phyloP scores from a whole-genome alignment of 176 grass and related monocot species.

The Carex littledalei region DNA sequence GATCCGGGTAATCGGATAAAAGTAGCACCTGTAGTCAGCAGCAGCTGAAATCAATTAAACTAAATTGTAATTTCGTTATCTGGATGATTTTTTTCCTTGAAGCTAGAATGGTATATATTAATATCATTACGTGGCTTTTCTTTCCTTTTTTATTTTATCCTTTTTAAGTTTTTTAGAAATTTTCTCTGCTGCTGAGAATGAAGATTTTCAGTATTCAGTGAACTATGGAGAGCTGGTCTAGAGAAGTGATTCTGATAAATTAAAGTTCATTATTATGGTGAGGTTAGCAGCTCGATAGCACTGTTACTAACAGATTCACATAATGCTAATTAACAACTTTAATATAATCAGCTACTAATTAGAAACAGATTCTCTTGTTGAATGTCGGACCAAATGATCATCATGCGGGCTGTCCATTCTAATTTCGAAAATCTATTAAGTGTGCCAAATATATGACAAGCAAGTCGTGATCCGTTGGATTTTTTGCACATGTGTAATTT shows the following conservation, averaged over 20 bases:
- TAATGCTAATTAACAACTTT: not conserved
- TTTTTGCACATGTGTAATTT: no score
- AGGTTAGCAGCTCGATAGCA: not conserved
- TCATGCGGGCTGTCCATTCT: no score
- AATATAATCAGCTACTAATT: no score
- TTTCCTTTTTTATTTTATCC: not conserved
- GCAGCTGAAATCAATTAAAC: not conserved
- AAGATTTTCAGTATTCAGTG: not conserved
- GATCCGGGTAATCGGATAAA: no score
- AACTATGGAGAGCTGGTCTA: not conserved
- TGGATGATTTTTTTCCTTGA: not conserved
- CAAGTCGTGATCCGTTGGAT: no score
- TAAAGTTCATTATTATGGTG: not conserved
- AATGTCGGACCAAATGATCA: no score
- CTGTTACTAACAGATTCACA: not conserved
- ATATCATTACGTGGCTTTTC: not conserved
- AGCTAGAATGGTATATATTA: not conserved
- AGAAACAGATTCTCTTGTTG: no score
- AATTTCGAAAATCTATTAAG: no score
- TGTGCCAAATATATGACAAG: no score
- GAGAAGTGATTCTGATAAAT: not conserved
- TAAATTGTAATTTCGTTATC: not conserved
- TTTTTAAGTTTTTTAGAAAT: not conserved
- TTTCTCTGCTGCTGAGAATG: not conserved
- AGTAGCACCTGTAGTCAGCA: no score